Percentiles rank a stretch among this genome's conserved stretches.
Evolutionary conservation across 78 protist genomes (phyloP).

Genomic region (Cavenderia fasciculata): DNA sequence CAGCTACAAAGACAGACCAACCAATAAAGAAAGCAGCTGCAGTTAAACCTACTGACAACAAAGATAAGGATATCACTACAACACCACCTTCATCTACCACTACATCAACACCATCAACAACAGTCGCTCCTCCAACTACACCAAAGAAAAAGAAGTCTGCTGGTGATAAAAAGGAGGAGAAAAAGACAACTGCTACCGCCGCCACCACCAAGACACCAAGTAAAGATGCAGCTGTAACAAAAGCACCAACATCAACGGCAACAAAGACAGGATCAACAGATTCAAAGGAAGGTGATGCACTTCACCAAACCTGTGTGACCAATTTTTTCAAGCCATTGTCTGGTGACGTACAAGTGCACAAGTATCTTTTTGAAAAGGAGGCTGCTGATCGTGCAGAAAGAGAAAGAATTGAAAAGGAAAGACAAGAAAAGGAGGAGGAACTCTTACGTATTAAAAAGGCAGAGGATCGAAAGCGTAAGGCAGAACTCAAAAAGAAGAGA

Average conservation of each 20-base stretch:
- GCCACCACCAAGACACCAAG: background rate
- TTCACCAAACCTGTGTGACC: constrained; percentile 6
- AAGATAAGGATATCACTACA: background rate
- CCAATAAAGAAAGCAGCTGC: background rate
- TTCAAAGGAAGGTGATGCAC: background rate
- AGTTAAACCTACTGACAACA: background rate
- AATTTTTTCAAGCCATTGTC: background rate
- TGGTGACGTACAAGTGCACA: constrained; percentile 12
- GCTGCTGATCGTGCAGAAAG: constrained; percentile 55
- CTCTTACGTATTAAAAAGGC: background rate
- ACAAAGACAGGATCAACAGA: background rate
- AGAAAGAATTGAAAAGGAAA: constrained; percentile 14
- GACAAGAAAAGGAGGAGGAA: constrained; percentile 1
- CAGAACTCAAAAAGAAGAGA: constrained; percentile 15
- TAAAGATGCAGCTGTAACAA: background rate
- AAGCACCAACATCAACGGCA: background rate
- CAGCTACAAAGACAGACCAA: background rate
- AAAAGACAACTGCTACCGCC: background rate
- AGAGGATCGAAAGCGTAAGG: background rate
- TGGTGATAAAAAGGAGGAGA: background rate
- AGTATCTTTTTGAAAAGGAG: constrained; percentile 52
- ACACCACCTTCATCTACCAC: no score
- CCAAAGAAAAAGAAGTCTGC: background rate
- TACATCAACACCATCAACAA: no score
- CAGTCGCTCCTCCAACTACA: background rate